Base-by-base conservation (phyloP, 805 yeast genomes). In the Starmerella apis region DNA sequence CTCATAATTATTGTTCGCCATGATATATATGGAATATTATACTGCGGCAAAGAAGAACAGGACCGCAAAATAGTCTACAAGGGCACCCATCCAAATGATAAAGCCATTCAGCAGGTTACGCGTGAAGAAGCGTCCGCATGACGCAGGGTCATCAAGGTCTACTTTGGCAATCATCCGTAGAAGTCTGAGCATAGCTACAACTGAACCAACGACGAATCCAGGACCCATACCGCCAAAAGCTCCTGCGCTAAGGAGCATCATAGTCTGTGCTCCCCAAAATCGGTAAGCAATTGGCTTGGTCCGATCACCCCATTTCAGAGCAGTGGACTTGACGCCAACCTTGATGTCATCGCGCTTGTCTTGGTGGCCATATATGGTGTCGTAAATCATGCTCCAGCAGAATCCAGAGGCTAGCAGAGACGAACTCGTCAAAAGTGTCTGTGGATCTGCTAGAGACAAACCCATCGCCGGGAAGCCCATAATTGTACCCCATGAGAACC, bases 401-500 rank as follows among this genome's bases (percentile, higher is more conserved):
- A 80, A 83, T 42, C 86, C 80, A 16, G 95, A 78, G 3, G 79
- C 63, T 60, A 81, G 86, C 44, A 92, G 69, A 0, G 96, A 86
- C 44, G 41, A 10, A 28, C 41, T 22, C 19, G 53, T 28, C 20
- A 47, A 50, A 25, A 55, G 47, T 3, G 77, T 68, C 78, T 88
- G 88, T 4, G 86, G 82, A 9, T 78, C 68, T 71, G 78, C 73
- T 59, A 82, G 76, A 75, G 90, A 75, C 3, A 90, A 78, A 0
- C 94, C 95, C 78, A 92, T 85, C 1, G 97, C 97, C 8, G 98
- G 96, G 67, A 85, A 90, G 0, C 97, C 98, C 27, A 92, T 67
- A 35, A 92, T 63, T 14, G 95, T 86, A 32, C 95, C 97, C 97
- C 98, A 92, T 53, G 85, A 82, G 66, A 86, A 92, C 61, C 94